A percentile compares a stretch with the other conserved stretches of the same genome.
These are phyloP conservation scores for Neodidymelliopsis sp. DNA, from an alignment of 2,329 filamentous ascomycete genomes.

Conservation along the genomic window DNA sequence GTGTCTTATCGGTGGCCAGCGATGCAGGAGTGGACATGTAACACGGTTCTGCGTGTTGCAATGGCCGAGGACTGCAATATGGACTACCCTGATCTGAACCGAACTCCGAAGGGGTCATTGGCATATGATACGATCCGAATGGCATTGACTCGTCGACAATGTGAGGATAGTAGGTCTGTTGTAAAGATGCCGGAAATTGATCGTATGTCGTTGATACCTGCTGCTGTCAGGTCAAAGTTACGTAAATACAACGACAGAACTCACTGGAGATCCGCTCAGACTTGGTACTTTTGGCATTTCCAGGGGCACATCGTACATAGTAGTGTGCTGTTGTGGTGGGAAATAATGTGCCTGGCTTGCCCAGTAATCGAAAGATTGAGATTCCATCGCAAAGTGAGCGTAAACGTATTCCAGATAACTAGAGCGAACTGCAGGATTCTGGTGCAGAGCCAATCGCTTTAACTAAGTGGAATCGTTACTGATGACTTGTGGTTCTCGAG, in stretches of 20 bases:
- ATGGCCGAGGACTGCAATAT: conserved; percentile 48
- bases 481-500: not conserved
- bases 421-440: not conserved
- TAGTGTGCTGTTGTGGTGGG: conserved; percentile 39
- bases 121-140: conserved; percentile 45
- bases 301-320: conserved; percentile 43
- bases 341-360: conserved; percentile 45
- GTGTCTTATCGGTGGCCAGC: conserved; percentile 40
- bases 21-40: conserved; percentile 28
- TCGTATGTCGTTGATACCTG: conserved; percentile 50
- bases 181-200: conserved; percentile 42
- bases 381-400: conserved; percentile 38
- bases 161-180: conserved; percentile 44
- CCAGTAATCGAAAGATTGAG: conserved; percentile 49
- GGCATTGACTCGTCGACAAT: conserved; percentile 43
- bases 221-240: too few species aligned
- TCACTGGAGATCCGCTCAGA: conserved; percentile 49
- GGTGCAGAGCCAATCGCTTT: not conserved
- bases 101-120: conserved; percentile 51
- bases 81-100: conserved; percentile 50
- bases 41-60: conserved; percentile 34
- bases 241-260: too few species aligned
- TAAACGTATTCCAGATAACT: conserved; percentile 1
- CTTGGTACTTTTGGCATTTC: conserved; percentile 49
- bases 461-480: not conserved